Evolutionary conservation across 192 early-diverging fungal genomes (phyloP), one percentile per base, ranked within the genome.

Genomic region (Entophlyctis luteolus): DNA sequence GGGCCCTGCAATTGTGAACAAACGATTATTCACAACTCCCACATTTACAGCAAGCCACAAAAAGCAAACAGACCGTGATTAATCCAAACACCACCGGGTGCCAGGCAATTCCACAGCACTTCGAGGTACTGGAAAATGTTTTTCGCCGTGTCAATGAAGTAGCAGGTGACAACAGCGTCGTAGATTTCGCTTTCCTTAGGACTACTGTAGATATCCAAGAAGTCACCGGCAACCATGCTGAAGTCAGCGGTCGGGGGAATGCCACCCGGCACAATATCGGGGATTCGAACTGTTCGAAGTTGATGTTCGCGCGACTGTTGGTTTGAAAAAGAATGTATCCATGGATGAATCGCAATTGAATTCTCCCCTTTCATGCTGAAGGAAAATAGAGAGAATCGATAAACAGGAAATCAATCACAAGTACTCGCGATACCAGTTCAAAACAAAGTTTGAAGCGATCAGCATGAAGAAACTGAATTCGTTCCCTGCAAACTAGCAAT

Each of bases 401-500:
- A 53, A 20, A 53, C 5, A 5, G 18, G 28, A 39, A 33, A 39
- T 28, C 32, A 31, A 22, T 27, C 65, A 25, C 8, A 20, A 0
- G 45, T 14, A 52, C 39, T 37, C 35, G 47, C 77, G 80, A n/a
- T n/a, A n/a, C n/a, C n/a, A 20, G 77, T 99, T 99, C n/a, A 99
- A 85, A 22, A 98, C 82, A 75, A 91, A 97, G 74, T 99, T 87
- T 8, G 95, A 96, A 8, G 86, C 88, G 31, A 98, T 79, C 1
- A 99, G 83, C 97, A 99, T 99, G 74, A 87, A 95, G 68, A 89
- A 95, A 33, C 93, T 93, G 77, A 97, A 98, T 78, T 99, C 97
- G 68, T 98, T 99, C 33, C 90, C 89, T 88, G 52, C 69, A 31
- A 34, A 34, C 8, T 56, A 4, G 14, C 4, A 34, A 33, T 4